Conservation (phyloP, 768 basidiomycete species). For the Mycena crocata region DNA sequence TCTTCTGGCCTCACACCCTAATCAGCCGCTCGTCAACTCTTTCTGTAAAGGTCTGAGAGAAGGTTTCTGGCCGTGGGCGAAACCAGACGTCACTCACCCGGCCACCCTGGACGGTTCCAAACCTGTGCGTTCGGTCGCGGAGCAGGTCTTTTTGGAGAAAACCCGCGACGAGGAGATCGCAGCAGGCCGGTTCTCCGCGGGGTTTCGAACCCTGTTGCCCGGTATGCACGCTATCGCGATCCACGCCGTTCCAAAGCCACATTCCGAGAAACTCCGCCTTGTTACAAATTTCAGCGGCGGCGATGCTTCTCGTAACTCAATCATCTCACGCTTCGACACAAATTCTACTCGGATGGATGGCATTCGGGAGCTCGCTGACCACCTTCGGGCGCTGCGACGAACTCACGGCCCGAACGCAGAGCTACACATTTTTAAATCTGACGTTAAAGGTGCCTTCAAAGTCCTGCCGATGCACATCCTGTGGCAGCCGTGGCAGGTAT, state of each 20-base stretch:
- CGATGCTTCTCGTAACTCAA: too few species aligned
- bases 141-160: constrained; percentile 30
- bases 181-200: constrained; percentile 27
- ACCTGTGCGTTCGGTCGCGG: too few species aligned
- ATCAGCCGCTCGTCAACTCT: constrained; percentile 45
- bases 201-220: constrained; percentile 41
- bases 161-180: constrained; percentile 38
- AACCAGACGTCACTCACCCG: constrained; percentile 29
- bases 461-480: constrained; percentile 49
- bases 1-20: constrained; percentile 46
- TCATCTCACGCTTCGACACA: too few species aligned
- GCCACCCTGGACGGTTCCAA: constrained; percentile 28
- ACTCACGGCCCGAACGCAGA: not conserved
- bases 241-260: too few species aligned
- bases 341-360: too few species aligned
- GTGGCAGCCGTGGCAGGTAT: constrained; percentile 56
- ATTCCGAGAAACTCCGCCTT: too few species aligned
- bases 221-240: too few species aligned
- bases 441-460: constrained; percentile 51
- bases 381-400: constrained; percentile 1
- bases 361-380: constrained; percentile 25
- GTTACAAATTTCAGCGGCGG: too few species aligned
- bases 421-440: constrained; percentile 47
- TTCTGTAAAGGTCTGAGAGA: constrained; percentile 39
- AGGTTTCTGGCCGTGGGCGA: constrained; percentile 56